phyloP scores from a whole-genome alignment of 2,329 filamentous ascomycete genomes.

The Peltaster fructicola region DNA sequence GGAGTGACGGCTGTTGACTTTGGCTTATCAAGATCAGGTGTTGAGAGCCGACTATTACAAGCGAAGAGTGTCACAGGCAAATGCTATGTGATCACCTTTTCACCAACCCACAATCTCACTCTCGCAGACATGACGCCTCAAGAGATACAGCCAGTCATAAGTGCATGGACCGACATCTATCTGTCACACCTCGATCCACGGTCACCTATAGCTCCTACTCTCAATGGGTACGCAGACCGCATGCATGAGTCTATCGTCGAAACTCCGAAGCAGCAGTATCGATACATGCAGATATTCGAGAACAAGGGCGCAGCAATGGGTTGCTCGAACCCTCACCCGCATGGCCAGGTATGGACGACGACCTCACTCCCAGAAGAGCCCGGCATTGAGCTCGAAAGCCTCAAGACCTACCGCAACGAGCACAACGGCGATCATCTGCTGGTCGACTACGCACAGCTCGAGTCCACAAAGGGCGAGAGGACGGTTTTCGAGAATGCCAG shows the following conservation, averaged over 20 bases:
- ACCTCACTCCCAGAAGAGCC: slow-evolving; percentile 84
- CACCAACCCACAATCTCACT: slow-evolving; percentile 74
- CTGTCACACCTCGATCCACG: slow-evolving; percentile 57
- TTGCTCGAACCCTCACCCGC: slow-evolving; percentile 94
- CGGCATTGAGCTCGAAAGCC: slow-evolving; percentile 55
- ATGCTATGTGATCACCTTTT: slow-evolving; percentile 95
- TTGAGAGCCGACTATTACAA: slow-evolving; percentile 46
- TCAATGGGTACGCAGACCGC: too few species aligned
- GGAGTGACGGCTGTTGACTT: neutral
- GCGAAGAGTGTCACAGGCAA: slow-evolving; percentile 81
- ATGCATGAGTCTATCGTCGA: slow-evolving; percentile 28
- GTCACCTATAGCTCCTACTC: slow-evolving; percentile 41
- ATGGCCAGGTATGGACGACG: slow-evolving; percentile 93
- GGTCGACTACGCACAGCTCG: slow-evolving; percentile 70
- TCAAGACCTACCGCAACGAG: slow-evolving; percentile 59
- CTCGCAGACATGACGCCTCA: slow-evolving; percentile 68
- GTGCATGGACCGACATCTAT: slow-evolving; percentile 88
- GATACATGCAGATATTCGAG: slow-evolving; percentile 99
- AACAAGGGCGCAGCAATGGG: slow-evolving; percentile 98
- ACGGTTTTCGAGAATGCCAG: slow-evolving; percentile 73
- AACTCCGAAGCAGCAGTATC: slow-evolving; percentile 56
- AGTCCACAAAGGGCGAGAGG: slow-evolving; percentile 65
- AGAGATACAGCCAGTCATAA: slow-evolving; percentile 66
- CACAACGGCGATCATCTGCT: slow-evolving; percentile 61
- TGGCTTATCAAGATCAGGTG: neutral